These are phyloP conservation scores for Pichia kudriavzevii DNA, from an alignment of 1,139 yeast genomes.

Conservation along the genomic window DNA sequence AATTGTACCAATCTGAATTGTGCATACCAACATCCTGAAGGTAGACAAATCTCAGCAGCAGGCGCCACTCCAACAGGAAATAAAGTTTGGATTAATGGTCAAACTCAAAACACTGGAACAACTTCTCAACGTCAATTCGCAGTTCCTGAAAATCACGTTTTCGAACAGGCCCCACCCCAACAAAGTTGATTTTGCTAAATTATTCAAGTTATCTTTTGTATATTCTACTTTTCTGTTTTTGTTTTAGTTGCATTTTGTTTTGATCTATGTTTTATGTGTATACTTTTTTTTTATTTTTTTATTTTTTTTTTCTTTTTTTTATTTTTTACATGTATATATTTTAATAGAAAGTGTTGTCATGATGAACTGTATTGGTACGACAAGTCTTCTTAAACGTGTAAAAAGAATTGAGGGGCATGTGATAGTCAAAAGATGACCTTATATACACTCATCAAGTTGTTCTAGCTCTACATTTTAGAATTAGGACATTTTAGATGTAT, in stretches of 20 bases:
- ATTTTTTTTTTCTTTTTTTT: conserved; percentile 5
- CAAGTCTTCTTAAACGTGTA: no score
- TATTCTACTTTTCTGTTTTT: conserved; percentile 1
- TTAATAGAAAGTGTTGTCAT: no score
- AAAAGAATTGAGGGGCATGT: no score
- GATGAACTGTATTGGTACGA: no score
- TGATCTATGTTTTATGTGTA: conserved; percentile 6
- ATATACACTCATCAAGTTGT: no score
- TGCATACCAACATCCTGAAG: conserved; percentile 73
- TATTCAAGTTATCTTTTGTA: not conserved
- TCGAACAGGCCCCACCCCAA: conserved; percentile 61
- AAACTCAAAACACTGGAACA: conserved; percentile 16
- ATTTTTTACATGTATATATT: conserved; percentile 1
- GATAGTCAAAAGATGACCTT: no score
- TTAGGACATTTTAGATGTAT: not conserved
- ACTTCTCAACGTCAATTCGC: conserved; percentile 65
- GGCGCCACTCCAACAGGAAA: conserved; percentile 27
- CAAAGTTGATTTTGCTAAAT: conserved; percentile 20
- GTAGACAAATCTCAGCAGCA: conserved; percentile 34
- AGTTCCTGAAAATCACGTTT: conserved; percentile 65
- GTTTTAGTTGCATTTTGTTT: conserved; percentile 5
- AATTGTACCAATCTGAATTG: conserved; percentile 67
- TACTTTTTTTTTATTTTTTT: conserved; percentile 4
- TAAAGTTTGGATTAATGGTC: conserved; percentile 38
- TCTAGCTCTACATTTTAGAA: not conserved